Conservation (phyloP, 1,139 yeast species). For the Torulaspora pretoriensis region DNA sequence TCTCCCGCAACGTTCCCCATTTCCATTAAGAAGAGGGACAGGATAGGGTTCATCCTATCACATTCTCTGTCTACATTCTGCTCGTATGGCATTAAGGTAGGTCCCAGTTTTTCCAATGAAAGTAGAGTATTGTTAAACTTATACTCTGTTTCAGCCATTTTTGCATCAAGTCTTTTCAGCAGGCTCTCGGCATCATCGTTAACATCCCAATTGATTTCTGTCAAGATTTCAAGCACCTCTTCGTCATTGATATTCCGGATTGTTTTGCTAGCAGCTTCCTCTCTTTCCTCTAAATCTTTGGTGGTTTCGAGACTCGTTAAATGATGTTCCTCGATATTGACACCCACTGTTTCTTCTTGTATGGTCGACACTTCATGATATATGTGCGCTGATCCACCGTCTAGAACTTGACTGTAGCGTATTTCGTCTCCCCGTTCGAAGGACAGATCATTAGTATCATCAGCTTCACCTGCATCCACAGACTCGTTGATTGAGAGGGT, state of each 20-base stretch:
- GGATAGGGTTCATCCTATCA: slow-evolving; percentile 53
- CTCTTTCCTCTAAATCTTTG: not conserved
- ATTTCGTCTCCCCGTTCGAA: slow-evolving; percentile 34
- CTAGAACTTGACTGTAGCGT: slow-evolving; percentile 27
- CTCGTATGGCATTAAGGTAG: slow-evolving; percentile 44
- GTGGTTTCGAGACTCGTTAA: slow-evolving; percentile 1
- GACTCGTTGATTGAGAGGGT: slow-evolving; percentile 6
- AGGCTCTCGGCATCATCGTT: slow-evolving; percentile 58
- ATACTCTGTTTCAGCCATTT: slow-evolving; percentile 48
- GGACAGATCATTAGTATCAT: slow-evolving; percentile 25
- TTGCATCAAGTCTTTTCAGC: slow-evolving; percentile 52
- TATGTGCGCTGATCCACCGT: slow-evolving; percentile 19
- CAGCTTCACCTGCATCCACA: slow-evolving; percentile 3
- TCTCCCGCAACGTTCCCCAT: slow-evolving; percentile 61
- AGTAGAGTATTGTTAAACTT: slow-evolving; percentile 43
- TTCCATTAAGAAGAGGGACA: slow-evolving; percentile 56
- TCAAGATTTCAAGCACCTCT: slow-evolving; percentile 47
- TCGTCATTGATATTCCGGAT: slow-evolving; percentile 25
- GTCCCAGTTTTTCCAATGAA: slow-evolving; percentile 40
- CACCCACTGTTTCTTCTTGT: slow-evolving; percentile 24
- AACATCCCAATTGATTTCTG: slow-evolving; percentile 70
- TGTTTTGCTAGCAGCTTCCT: slow-evolving; percentile 1
- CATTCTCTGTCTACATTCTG: slow-evolving; percentile 51
- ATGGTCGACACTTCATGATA: slow-evolving; percentile 35
- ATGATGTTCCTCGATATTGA: slow-evolving; percentile 3